These are phyloP conservation scores for Keithomyces neogunnii DNA, from an alignment of 2,329 filamentous ascomycete species.

Conservation along the genomic window DNA sequence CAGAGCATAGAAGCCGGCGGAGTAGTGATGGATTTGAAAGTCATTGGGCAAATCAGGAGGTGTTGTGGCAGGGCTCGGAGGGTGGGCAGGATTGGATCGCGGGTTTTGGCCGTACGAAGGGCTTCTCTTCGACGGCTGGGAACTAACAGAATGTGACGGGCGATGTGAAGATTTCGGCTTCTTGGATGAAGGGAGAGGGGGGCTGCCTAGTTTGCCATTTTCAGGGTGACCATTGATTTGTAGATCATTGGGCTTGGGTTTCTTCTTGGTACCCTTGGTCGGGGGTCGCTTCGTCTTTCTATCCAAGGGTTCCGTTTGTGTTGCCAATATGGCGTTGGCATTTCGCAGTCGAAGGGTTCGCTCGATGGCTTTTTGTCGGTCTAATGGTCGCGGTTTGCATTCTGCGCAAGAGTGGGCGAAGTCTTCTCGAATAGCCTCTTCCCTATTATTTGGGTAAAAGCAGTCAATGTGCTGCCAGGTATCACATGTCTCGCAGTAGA, in stretches of 20 bases:
- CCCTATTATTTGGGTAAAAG: conserved; percentile 72
- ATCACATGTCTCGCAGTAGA: conserved; percentile 91
- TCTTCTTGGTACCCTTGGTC: conserved; percentile 83
- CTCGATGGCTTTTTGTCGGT: conserved; percentile 66
- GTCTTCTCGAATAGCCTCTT: conserved; percentile 60
- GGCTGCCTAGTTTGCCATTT: conserved; percentile 36
- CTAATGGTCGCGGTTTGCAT: conserved; percentile 70
- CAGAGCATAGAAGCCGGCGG: conserved; percentile 64
- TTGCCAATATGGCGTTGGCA: conserved; percentile 23
- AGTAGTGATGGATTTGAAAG: conserved; percentile 60
- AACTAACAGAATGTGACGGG: conserved; percentile 65
- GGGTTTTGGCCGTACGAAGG: conserved; percentile 60
- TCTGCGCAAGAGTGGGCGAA: conserved; percentile 83
- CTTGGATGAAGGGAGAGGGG: conserved; percentile 55
- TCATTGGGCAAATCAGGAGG: conserved; percentile 58
- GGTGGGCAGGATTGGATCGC: conserved; percentile 48
- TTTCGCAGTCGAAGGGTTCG: conserved; percentile 53
- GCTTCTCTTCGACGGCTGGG: conserved; percentile 56
- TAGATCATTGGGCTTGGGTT: conserved; percentile 61
- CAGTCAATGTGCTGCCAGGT: conserved; percentile 98
- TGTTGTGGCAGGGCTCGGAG: conserved; percentile 69
- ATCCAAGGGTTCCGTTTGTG: conserved; percentile 40
- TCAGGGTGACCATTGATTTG: conserved; percentile 52
- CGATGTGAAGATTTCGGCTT: conserved; percentile 78
- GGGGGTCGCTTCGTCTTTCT: conserved; percentile 67